These are phyloP conservation scores for Mycena sanguinolenta DNA, from an alignment of 768 basidiomycete genomes.

Conservation along the genomic window DNA sequence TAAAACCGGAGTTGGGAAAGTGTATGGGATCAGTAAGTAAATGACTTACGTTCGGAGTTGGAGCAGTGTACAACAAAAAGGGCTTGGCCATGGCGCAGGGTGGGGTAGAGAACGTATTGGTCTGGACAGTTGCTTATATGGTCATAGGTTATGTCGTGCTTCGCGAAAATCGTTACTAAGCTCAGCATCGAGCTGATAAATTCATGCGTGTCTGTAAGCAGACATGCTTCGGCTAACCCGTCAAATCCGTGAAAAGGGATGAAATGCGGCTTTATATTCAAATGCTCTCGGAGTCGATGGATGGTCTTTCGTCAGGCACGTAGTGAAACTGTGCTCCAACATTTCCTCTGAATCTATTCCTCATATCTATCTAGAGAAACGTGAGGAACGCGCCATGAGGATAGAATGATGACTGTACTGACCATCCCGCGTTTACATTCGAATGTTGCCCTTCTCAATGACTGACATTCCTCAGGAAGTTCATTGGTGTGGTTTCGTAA, in stretches of 20 bases:
- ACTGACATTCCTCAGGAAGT: slow-evolving; percentile 85
- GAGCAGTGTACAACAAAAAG: slow-evolving; percentile 64
- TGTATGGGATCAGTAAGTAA: neutral
- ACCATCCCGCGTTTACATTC: slow-evolving; percentile 95
- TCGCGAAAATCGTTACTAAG: neutral
- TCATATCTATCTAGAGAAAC: slow-evolving; percentile 79
- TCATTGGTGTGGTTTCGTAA: slow-evolving; percentile 80
- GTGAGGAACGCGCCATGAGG: neutral
- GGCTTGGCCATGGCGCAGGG: slow-evolving; percentile 52
- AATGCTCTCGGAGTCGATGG: slow-evolving; percentile 15
- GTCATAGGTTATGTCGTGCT: too few species aligned
- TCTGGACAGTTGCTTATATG: neutral
- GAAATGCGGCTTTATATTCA: slow-evolving; percentile 11
- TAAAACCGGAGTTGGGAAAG: slow-evolving; percentile 54
- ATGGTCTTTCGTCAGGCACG: slow-evolving; percentile 39
- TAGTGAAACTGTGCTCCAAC: slow-evolving; percentile 66
- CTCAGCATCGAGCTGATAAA: slow-evolving; percentile 1
- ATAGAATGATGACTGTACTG: slow-evolving; percentile 41
- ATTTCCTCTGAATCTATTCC: slow-evolving; percentile 86
- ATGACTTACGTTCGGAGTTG: slow-evolving; percentile 74
- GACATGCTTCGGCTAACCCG: too few species aligned
- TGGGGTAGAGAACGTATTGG: neutral
- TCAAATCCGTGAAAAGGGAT: too few species aligned
- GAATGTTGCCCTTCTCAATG: slow-evolving; percentile 84
- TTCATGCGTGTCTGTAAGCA: neutral